Base-by-base conservation (phyloP, 495 filamentous ascomycete species). In the Penicillium crystallinum region DNA sequence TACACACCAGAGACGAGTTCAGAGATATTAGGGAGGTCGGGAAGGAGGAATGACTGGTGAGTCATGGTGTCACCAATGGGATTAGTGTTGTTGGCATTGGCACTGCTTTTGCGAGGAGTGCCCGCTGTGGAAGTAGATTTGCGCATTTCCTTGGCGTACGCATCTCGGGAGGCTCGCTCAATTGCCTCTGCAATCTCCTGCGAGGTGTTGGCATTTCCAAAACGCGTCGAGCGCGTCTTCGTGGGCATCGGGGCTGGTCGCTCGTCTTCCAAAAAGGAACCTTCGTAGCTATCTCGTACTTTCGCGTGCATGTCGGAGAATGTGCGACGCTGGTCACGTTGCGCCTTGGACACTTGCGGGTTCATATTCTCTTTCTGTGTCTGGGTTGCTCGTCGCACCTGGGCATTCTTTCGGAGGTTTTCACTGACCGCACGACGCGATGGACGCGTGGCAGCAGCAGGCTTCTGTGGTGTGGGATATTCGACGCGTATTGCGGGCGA, bases 1-100 rank as follows among this genome's bases (percentile, higher is more conserved):
- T 83, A 85, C 6, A 81, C 74, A 53, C 84, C 85, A 23, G 84
- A 85, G 5, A 89, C 79, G 15, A 89, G 75, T 52, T 89, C 86
- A 11, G 85, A 85, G 44, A 88, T 74, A 54, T 88, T 87, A 11
- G 85, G 82, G 38, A 87, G 70, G 41, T 86, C 80, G 8, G 85
- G 84, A 23, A 89, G 77, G 43, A 82, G 70, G 63, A 87, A 86
- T 2, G 85, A 87, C 37, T 82, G 77, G 37, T 76, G 73, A 5
- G 73, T 77, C 37, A 59, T 65, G 14, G 68, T 76, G 10, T 73
- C 73, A 1, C 67, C 67, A 37, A 58, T 58, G 5, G 55, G 59
- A 35, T 68, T 70, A 33, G 55, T 56, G 47, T 58, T 56, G 31
- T 57, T 52, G 12, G 56, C 27, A 46, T 56, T 56, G 29, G 57